phyloP scores from a whole-genome alignment of 1,139 yeast species.

The Hyphopichia buzzinii region DNA sequence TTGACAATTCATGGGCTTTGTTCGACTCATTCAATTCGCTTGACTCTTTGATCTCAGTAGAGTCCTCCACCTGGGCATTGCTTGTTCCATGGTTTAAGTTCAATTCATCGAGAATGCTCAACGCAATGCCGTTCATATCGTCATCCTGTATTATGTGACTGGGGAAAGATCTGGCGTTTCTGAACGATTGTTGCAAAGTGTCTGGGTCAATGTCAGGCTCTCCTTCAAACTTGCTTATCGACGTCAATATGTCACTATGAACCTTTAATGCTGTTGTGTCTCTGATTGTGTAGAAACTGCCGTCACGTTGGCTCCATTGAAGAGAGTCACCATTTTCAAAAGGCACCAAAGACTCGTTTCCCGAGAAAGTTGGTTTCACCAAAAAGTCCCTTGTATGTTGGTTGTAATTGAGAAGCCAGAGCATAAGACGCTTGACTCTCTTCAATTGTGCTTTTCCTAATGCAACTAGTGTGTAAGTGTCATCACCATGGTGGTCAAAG shows the following conservation, averaged over 20 bases:
- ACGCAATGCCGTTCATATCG: neutral
- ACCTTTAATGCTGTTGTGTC: neutral
- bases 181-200: neutral
- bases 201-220: neutral
- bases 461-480: slow-evolving; percentile 29
- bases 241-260: neutral
- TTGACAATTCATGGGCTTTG: neutral
- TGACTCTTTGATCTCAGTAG: neutral
- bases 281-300: slow-evolving; percentile 20
- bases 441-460: slow-evolving; percentile 25
- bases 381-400: slow-evolving; percentile 24
- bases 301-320: slow-evolving; percentile 32
- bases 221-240: neutral
- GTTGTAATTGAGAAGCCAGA: slow-evolving; percentile 40
- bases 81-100: neutral
- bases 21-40: neutral
- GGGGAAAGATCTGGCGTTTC: neutral
- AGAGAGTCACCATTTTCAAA: slow-evolving; percentile 32
- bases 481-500: slow-evolving; percentile 22
- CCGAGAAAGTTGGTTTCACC: slow-evolving; percentile 13
- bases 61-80: no score
- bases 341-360: slow-evolving; percentile 16
- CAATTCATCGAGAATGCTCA: neutral
- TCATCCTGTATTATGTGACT: neutral
- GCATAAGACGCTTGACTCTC: slow-evolving; percentile 35